Conservation (phyloP, 164 flowering plant genomes). For the Tinospora cordifolia region DNA sequence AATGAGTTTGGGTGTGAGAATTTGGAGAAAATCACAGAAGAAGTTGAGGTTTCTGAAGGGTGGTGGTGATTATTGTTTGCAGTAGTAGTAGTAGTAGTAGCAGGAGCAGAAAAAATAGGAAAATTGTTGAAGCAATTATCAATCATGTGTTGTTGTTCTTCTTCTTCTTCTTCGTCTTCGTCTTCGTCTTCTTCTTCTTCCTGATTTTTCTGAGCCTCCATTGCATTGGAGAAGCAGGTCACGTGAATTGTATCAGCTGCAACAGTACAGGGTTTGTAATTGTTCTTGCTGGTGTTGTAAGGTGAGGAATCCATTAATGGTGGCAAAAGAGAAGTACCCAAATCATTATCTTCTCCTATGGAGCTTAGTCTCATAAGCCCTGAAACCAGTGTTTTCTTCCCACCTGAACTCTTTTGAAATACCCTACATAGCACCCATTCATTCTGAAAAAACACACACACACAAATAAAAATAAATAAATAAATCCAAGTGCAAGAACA, state of each 20-base stretch:
- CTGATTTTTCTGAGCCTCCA: slow-evolving; percentile 34
- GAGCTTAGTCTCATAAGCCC: slow-evolving; percentile 39
- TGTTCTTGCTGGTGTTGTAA: slow-evolving; percentile 14
- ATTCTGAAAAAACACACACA: slow-evolving; percentile 70
- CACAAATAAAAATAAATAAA: no score
- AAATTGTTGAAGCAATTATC: slow-evolving; percentile 26
- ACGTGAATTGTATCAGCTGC: slow-evolving; percentile 20
- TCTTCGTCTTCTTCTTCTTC: no score
- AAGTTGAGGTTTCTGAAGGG: slow-evolving; percentile 11
- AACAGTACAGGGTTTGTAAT: slow-evolving; percentile 6
- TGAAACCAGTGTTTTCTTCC: slow-evolving; percentile 60
- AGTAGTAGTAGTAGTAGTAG: no score
- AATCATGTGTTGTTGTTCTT: no score
- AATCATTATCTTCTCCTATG: slow-evolving; percentile 30
- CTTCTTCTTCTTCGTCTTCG: no score
- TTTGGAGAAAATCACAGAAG: slow-evolving; percentile 22
- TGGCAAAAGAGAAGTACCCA: slow-evolving; percentile 41
- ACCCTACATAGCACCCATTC: slow-evolving; percentile 97
- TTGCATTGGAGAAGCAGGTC: slow-evolving; percentile 35
- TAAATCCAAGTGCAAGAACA: no score
- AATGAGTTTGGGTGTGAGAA: slow-evolving; percentile 22
- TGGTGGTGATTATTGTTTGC: slow-evolving; percentile 1
- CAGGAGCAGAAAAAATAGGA: slow-evolving; percentile 20
- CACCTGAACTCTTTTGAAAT: slow-evolving; percentile 70
- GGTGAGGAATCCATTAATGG: slow-evolving; percentile 63